Evolutionary conservation across 306 rosid species (phyloP), one percentile per base, ranked within the genome.

Genomic region (Lathyrus oleraceus): DNA sequence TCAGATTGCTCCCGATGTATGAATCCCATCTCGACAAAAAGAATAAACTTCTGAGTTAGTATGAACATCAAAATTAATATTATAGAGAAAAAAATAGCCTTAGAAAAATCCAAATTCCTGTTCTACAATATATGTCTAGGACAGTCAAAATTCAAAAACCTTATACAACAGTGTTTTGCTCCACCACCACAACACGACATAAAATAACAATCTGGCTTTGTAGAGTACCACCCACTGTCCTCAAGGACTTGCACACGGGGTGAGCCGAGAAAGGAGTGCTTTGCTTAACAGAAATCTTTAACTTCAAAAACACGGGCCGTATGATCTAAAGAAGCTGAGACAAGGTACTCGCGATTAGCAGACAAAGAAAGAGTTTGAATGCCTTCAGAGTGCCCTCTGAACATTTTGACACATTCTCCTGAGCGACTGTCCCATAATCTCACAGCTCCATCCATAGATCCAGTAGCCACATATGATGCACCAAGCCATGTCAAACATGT

Each of bases 341-440:
- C 95, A 20, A 94, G 77, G 79, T 65, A 84, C 70, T 94, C 85
- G 6, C 69, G 48, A 83, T 81, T 79, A 40, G 91, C 87, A 21
- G 92, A 90, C 21, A 87, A 70, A 39, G 91, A 77, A 10, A 94
- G 81, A 65, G 91, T 83, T 51, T 88, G 95, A 75, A 94, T 83
- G 27, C 74, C 83, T 36, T 78, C 81, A 6, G 80, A 58, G 71
- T 94, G 96, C 27, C 99, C 97, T 19, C 65, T 61, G 57, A 88
- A 87, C 70, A 86, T 87, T 73, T 52, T 78, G 43, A 84, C 82
- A 86, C 99, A 88, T 49, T 85, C 94, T 42, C 96, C 95, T 0
- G 97, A 86, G 12, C 89, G 88, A 60, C 89, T 78, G 62, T 94
- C 97, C 99, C 97, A 88, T 53, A 91, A 13, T 60, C 96, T 82